A percentile compares a stretch with the other conserved stretches of the same genome.
Evolutionary conservation across 2,329 filamentous ascomycete genomes (phyloP).

Genomic region (Fusarium nodosum): DNA sequence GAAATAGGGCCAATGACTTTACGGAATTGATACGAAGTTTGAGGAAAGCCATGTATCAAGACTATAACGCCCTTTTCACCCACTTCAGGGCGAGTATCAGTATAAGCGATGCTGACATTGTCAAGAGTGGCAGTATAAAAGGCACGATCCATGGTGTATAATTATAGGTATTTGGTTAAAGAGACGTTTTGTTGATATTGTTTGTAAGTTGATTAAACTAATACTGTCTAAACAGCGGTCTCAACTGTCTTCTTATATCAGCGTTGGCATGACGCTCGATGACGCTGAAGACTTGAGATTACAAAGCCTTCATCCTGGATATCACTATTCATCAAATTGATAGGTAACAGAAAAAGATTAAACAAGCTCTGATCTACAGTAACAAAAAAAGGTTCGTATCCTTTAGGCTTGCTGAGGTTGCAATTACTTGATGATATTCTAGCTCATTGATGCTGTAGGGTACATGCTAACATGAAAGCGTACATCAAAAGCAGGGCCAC

Average conservation of each 20-base stretch:
- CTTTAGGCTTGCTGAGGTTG: background rate
- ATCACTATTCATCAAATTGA: background rate
- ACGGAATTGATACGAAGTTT: slow-evolving; percentile 31
- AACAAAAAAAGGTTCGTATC: background rate
- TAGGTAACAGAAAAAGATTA: background rate
- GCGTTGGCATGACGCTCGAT: slow-evolving; percentile 26
- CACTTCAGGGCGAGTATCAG: slow-evolving; percentile 8
- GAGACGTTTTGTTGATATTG: background rate
- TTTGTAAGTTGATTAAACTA: background rate
- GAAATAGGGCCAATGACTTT: slow-evolving; percentile 15
- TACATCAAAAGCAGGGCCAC: no score
- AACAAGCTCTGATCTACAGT: background rate
- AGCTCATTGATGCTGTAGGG: background rate
- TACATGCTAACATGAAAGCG: no score
- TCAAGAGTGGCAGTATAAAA: slow-evolving; percentile 18
- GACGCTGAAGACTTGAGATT: slow-evolving; percentile 28
- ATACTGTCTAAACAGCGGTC: no score
- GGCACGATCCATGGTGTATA: slow-evolving; percentile 7
- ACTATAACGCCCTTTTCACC: slow-evolving; percentile 17
- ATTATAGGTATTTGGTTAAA: accelerated
- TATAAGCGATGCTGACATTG: slow-evolving; percentile 24
- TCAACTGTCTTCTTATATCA: background rate
- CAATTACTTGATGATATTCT: background rate
- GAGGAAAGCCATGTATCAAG: slow-evolving; percentile 27
- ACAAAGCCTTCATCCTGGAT: slow-evolving; percentile 9